A percentile compares a stretch with the other conserved stretches of the same genome.
Conservation (phyloP, 345 rosid genomes). For the Hibiscus trionum region DNA sequence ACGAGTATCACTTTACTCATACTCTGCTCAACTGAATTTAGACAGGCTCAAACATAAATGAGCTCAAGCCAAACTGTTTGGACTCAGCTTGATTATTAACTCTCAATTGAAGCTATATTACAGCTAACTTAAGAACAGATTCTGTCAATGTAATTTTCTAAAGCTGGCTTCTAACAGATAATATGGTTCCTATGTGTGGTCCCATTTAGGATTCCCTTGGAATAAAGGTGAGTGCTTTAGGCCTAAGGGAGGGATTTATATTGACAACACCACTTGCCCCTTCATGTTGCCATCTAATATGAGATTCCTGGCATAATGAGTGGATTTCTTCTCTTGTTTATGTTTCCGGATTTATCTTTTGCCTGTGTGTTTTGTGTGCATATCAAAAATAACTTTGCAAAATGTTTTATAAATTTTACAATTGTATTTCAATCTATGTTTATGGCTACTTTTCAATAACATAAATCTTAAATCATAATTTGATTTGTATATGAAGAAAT, state of each 20-base stretch:
- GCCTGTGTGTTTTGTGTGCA: background rate
- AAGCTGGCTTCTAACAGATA: background rate
- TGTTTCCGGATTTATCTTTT: background rate
- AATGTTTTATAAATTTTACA: background rate
- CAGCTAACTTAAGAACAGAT: background rate
- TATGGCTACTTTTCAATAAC: background rate
- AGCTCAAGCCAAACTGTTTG: background rate
- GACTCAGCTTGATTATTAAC: background rate
- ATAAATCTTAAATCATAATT: background rate
- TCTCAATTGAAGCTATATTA: background rate
- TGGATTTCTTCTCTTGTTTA: background rate
- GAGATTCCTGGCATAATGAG: background rate
- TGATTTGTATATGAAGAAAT: background rate
- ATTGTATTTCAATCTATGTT: background rate
- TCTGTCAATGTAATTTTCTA: background rate
- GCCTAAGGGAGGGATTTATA: background rate
- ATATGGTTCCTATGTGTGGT: background rate
- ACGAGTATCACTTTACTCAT: background rate
- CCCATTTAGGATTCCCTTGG: constrained; percentile 1
- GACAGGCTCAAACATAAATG: background rate
- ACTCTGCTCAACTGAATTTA: background rate
- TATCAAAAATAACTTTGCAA: background rate
- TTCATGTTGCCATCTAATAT: background rate
- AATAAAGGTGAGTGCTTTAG: background rate
- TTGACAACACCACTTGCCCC: background rate